Evolutionary conservation across 2,329 filamentous ascomycete species (phyloP), one percentile per base, ranked within the genome.

Genomic region (Neoascochyta sp.): DNA sequence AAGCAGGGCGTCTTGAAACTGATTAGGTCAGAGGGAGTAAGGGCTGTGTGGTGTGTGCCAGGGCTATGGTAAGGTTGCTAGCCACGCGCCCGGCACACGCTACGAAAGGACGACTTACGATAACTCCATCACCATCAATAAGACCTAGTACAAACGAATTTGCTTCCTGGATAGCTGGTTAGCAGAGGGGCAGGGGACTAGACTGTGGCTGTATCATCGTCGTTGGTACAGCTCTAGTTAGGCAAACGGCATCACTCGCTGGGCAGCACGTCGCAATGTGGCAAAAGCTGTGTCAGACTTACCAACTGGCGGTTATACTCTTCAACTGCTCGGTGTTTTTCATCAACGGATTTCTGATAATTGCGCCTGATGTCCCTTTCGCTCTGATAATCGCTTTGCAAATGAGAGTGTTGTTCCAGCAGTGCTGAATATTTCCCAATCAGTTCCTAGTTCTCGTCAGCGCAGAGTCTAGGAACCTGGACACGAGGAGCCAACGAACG

Each of bases 51-150:
- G n/a, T n/a, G n/a, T n/a, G n/a, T n/a, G n/a, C n/a, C n/a, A n/a
- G n/a, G n/a, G n/a, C n/a, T n/a, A n/a, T n/a, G 23, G 8, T 7
- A 16, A 16, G 9, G 9, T 17, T 9, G 4, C 11, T 21, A 11
- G 13, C 7, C 14, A 27, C 11, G n/a, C n/a, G n/a, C n/a, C n/a
- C n/a, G n/a, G n/a, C n/a, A n/a, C n/a, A n/a, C 6, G 1, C 19
- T 10, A 9, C 4, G 9, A 22, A 9, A 9, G 18, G 17, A 21
- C 9, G 12, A 56, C 62, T 51, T 49, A 67, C 65, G 29, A 68
- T 57, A 41, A 66, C 66, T 14, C 68, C 68, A 51, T 72, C 69
- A n/a, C 69, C 69, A 50, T 72, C 69, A 25, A 72, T 66, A 25
- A 71, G 47, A 21, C 60, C 66, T 46, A 70, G 47, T 9, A 67